These are phyloP conservation scores for Gilbertella persicaria DNA, from an alignment of 371 early-diverging fungal species.

Conservation along the genomic window DNA sequence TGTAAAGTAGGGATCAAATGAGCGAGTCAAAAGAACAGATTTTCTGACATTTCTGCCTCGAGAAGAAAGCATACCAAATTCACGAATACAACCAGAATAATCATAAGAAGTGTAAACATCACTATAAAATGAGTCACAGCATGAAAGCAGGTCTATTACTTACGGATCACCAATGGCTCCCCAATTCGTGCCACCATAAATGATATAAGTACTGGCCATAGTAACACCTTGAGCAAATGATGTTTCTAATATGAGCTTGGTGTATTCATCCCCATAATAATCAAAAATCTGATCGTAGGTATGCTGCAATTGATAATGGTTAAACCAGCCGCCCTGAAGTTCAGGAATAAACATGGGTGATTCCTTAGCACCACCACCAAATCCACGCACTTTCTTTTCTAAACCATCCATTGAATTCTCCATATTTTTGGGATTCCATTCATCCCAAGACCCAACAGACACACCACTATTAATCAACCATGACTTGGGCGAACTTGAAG, in stretches of 20 bases:
- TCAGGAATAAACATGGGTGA: conserved; percentile 81
- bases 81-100: conserved; percentile 80
- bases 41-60: conserved; percentile 69
- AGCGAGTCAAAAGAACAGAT: conserved; percentile 62
- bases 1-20: conserved; percentile 63
- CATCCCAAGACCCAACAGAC: conserved; percentile 53
- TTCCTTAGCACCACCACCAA: conserved; percentile 71
- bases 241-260: conserved; percentile 63
- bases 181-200: conserved; percentile 88
- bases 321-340: conserved; percentile 85
- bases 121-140: conserved; percentile 19
- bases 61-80: conserved; percentile 71
- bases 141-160: conserved; percentile 21
- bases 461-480: conserved; percentile 55
- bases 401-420: conserved; percentile 60
- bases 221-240: conserved; percentile 73
- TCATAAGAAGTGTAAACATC: conserved; percentile 83
- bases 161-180: conserved; percentile 78
- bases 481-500: conserved; percentile 60
- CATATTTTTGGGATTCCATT: conserved; percentile 66
- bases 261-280: conserved; percentile 75
- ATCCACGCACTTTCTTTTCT: conserved; percentile 72
- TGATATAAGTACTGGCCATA: conserved; percentile 71
- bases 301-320: conserved; percentile 66
- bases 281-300: conserved; percentile 73